Conservation (phyloP, 2,329 filamentous ascomycete genomes). For the Penicillium occitanis region DNA sequence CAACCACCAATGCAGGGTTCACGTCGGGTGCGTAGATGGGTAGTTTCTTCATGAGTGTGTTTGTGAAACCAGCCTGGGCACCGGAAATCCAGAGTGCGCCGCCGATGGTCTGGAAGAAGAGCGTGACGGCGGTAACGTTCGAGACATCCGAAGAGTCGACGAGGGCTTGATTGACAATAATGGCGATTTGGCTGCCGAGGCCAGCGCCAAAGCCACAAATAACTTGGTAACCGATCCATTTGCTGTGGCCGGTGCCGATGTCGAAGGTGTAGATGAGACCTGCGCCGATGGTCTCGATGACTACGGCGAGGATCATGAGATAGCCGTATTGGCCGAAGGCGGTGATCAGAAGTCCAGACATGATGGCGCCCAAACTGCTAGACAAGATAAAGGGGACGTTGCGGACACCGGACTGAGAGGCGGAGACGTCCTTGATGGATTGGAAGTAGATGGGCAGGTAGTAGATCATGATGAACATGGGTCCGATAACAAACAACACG, state of each 20-base stretch:
- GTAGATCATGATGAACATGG: constrained; percentile 38
- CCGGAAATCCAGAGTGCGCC: constrained; percentile 35
- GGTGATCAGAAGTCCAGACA: constrained; percentile 31
- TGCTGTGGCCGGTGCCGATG: constrained; percentile 24
- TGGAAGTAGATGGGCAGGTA: constrained; percentile 40
- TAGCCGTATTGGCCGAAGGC: constrained; percentile 32
- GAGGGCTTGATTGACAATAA: constrained; percentile 26
- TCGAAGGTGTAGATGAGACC: constrained; percentile 33
- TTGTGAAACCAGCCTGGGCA: constrained; percentile 36
- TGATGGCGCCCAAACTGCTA: constrained; percentile 29
- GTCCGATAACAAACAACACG: constrained; percentile 38
- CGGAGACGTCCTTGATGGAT: constrained; percentile 33
- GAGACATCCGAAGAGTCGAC: constrained; percentile 26
- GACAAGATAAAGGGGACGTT: constrained; percentile 45
- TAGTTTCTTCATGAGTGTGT: constrained; percentile 31
- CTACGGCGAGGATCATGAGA: constrained; percentile 30
- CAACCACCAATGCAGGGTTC: constrained; percentile 28
- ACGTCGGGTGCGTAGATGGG: constrained; percentile 28
- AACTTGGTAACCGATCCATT: constrained; percentile 31
- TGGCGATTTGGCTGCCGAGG: constrained; percentile 24
- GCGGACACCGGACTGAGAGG: constrained; percentile 40
- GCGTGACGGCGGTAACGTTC: constrained; percentile 27
- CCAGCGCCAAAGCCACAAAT: constrained; percentile 27
- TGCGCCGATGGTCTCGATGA: constrained; percentile 29
- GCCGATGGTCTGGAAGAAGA: constrained; percentile 34